These are phyloP conservation scores for Heterobasidion occidentale DNA, from an alignment of 1,284 basidiomycete species.

Conservation along the genomic window DNA sequence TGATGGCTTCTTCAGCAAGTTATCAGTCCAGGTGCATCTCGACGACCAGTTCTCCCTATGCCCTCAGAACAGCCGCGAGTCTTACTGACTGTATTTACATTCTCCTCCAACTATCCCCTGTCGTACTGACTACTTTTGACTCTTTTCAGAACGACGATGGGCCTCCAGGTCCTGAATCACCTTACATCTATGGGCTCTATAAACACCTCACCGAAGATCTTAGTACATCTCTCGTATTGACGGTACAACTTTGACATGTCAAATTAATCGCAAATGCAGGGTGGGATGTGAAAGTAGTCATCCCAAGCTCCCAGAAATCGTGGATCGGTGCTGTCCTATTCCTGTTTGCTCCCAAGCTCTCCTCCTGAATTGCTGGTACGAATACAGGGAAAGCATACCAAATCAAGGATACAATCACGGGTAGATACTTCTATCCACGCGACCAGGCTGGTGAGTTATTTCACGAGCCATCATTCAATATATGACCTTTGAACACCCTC, in stretches of 20 bases:
- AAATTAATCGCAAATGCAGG: conserved; percentile 28
- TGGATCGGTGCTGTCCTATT: conserved; percentile 63
- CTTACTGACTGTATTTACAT: too few relatives aligned
- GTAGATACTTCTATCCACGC: conserved; percentile 77
- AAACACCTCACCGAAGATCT: conserved; percentile 56
- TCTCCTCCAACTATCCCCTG: too few relatives aligned
- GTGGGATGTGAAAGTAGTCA: conserved; percentile 85
- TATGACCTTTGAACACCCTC: neutral
- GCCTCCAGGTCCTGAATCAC: conserved; percentile 52
- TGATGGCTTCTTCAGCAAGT: too few relatives aligned
- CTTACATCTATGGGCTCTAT: conserved; percentile 79
- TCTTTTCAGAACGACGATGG: neutral
- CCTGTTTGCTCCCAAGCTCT: conserved; percentile 2
- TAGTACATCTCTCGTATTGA: conserved; percentile 30
- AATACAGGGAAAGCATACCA: conserved; percentile 73
- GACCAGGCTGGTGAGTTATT: conserved; percentile 34
- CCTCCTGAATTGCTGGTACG: conserved; percentile 1
- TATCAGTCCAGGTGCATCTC: too few relatives aligned
- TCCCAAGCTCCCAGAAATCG: conserved; percentile 83
- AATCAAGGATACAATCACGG: conserved; percentile 71
- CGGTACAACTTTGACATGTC: neutral
- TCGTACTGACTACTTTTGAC: too few relatives aligned
- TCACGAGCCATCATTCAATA: too few relatives aligned
- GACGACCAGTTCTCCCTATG: too few relatives aligned
- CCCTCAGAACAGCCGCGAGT: too few relatives aligned